A percentile compares a stretch with the other conserved stretches of the same genome.
Conservation (phyloP, 2,329 filamentous ascomycete genomes). For the Ophiocordyceps camponoti-floridani region DNA sequence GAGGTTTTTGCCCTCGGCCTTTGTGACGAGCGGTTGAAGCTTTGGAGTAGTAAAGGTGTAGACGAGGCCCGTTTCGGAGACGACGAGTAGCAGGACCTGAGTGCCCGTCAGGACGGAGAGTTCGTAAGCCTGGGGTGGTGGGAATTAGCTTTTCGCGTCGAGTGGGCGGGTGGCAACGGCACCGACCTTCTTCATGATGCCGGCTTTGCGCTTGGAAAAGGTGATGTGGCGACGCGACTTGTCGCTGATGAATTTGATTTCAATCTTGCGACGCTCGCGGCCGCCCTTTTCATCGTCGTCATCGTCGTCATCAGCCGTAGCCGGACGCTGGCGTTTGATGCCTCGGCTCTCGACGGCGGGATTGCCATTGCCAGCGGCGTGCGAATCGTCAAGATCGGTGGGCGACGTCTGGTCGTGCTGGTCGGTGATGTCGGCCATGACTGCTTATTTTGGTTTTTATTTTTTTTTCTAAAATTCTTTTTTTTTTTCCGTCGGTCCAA, state of each 20-base stretch:
- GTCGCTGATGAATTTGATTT: slow-evolving; percentile 99
- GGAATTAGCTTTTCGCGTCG: no score
- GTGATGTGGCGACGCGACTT: slow-evolving; percentile 99
- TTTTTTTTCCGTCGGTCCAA: not conserved
- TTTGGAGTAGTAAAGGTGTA: slow-evolving; percentile 98
- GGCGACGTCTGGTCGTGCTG: slow-evolving; percentile 62
- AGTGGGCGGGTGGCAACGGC: not conserved
- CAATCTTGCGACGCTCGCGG: slow-evolving; percentile 96
- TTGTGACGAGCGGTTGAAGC: slow-evolving; percentile 92
- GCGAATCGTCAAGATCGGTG: slow-evolving; percentile 54
- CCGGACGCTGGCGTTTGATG: slow-evolving; percentile 75
- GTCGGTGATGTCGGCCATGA: slow-evolving; percentile 65
- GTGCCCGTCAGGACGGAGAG: slow-evolving; percentile 94
- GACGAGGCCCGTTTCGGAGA: slow-evolving; percentile 91
- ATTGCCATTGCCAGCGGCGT: slow-evolving; percentile 58
- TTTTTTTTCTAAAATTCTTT: no score
- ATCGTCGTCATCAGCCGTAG: slow-evolving; percentile 80
- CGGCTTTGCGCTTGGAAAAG: slow-evolving; percentile 98
- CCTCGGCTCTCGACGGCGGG: slow-evolving; percentile 55
- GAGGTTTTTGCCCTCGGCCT: slow-evolving; percentile 96
- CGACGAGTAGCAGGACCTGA: slow-evolving; percentile 88
- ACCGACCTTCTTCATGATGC: slow-evolving; percentile 99
- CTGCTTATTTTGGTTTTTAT: slow-evolving; percentile 1
- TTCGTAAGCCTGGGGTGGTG: slow-evolving; percentile 62
- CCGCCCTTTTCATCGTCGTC: slow-evolving; percentile 96